Conservation (phyloP, 257 asterid species). For the Gentiana dahurica region DNA sequence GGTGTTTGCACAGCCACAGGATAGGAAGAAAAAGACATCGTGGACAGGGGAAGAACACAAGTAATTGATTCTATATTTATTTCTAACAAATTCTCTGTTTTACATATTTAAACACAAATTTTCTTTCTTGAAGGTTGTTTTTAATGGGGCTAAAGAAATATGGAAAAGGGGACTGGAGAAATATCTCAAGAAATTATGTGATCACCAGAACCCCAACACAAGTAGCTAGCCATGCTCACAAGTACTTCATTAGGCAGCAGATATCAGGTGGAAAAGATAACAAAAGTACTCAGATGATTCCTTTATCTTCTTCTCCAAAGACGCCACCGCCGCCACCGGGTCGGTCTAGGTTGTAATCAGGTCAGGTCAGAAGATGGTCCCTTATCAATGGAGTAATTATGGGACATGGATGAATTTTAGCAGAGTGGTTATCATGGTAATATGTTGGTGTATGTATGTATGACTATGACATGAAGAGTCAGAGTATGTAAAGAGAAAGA, state of each 20-base stretch:
- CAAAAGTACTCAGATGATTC: constrained; percentile 73
- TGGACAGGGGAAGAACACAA: constrained; percentile 98
- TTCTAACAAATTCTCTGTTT: no score
- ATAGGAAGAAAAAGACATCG: constrained; percentile 85
- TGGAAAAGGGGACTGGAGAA: constrained; percentile 98
- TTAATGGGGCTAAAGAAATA: constrained; percentile 88
- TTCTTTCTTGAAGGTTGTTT: constrained; percentile 43
- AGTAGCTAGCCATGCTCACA: constrained; percentile 98
- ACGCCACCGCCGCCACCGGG: constrained; percentile 32
- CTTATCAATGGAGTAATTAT: constrained; percentile 45
- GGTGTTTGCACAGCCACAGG: constrained; percentile 66
- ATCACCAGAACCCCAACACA: constrained; percentile 87
- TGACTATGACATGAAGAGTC: constrained; percentile 29
- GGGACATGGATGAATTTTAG: constrained; percentile 37
- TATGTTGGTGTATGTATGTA: constrained; percentile 16
- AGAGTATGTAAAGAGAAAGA: constrained; percentile 30
- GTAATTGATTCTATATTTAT: constrained; percentile 21
- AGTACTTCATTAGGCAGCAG: constrained; percentile 74
- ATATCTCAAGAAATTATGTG: constrained; percentile 79
- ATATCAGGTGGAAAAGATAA: constrained; percentile 84
- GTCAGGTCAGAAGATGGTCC: constrained; percentile 25
- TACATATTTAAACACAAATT: no score
- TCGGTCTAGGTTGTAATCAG: constrained; percentile 15
- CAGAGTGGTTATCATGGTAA: constrained; percentile 22
- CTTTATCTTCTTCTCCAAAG: constrained; percentile 37